Base-by-base conservation (phyloP, 257 asterid genomes). In the Catharanthus roseus region DNA sequence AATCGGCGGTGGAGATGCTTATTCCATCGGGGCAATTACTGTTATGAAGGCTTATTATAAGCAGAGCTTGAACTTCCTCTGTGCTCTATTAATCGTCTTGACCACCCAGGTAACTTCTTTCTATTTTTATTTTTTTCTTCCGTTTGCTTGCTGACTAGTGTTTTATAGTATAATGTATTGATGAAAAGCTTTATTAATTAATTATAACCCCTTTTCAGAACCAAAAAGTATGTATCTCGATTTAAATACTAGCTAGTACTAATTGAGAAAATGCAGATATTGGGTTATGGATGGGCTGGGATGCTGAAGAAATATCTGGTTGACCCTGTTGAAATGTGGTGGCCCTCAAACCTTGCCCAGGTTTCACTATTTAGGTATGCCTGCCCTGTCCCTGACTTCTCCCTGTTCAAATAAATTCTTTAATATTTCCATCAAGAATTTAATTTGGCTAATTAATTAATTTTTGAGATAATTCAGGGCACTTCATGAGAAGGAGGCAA, bases 281-380 rank as follows among this genome's bases (percentile, higher is more conserved):
- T 95, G 79, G 99, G 99, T 5, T 95, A 91, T 78, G 98, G 98
- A 80, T 93, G 98, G 98, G 98, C 98, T 16, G 98, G 98, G 62
- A 87, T 93, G 96, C 76, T 93, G 89, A 86, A 96, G 55, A 90
- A 75, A 65, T 90, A 88, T 72, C 82, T 93, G 73, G 96, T 90
- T 70, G 97, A 93, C 72, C 98, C 98, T 34, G 93, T 81, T 42
- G 95, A 89, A 77, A 93, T 93, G 98, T 93, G 98, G 98, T 93
- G 98, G 98, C 97, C 98, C 9, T 78, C 97, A 53, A 93, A 93
- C 73, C 96, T 93, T 70, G 98, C 98, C 82, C 97, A 90, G 75
- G 98, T 93, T 71, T 90, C 98, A 34, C 62, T 93, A 41, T 90
- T 93, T 67, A 83, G 98, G 98, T 92, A 45, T 38, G 50, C 70